Percentiles rank a stretch among this genome's conserved stretches.
Conservation (phyloP, 2,329 filamentous ascomycete genomes). For the Lasiodiplodia hormozganensis region DNA sequence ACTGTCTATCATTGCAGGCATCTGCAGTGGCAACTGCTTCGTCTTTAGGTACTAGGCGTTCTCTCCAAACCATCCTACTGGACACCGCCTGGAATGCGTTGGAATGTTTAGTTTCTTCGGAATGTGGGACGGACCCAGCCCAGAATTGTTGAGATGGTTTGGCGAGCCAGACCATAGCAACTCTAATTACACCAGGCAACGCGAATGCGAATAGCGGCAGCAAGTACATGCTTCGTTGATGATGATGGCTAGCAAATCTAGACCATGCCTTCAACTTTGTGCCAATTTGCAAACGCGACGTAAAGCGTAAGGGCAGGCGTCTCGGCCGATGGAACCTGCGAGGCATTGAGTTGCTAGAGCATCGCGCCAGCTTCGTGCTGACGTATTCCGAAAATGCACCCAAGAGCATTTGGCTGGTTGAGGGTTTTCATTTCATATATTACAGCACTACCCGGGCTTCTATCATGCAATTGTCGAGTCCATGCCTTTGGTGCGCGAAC, state of each 20-base stretch:
- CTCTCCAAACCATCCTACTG: not conserved
- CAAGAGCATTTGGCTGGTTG: not conserved
- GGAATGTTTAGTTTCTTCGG: not conserved
- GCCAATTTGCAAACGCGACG: not conserved
- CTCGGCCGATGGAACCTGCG: not conserved
- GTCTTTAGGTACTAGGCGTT: not conserved
- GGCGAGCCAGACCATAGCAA: too few relatives aligned
- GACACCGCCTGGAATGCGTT: not conserved
- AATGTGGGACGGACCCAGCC: not conserved
- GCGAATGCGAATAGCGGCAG: not conserved
- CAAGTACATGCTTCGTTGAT: not conserved
- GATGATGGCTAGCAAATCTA: not conserved
- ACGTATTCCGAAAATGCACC: not conserved
- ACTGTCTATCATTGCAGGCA: not conserved
- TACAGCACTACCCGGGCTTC: conserved; percentile 18
- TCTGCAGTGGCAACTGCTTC: not conserved
- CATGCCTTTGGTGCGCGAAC: conserved; percentile 21
- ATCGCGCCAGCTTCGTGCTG: not conserved
- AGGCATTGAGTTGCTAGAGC: not conserved
- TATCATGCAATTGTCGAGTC: conserved; percentile 27
- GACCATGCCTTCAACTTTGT: too few relatives aligned
- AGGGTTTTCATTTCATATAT: conserved; percentile 6
- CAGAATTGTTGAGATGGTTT: not conserved
- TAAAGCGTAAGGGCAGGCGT: not conserved
- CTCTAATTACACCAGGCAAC: not conserved